These are phyloP conservation scores for Cladosporium sp. DNA, from an alignment of 2,329 filamentous ascomycete species.

Conservation along the genomic window DNA sequence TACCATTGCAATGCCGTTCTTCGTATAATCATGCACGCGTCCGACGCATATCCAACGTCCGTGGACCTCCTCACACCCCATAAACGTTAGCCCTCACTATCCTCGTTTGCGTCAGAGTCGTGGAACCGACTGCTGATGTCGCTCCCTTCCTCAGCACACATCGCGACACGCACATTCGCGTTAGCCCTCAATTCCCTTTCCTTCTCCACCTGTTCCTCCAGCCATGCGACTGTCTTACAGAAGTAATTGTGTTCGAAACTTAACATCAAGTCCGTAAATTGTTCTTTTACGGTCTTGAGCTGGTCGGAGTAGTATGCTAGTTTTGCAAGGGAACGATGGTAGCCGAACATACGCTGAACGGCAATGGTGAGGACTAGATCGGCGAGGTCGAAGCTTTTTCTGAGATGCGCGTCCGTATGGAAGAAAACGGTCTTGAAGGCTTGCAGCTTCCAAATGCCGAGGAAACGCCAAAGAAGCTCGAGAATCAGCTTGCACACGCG, in stretches of 20 bases:
- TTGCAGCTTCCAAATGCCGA: conserved; percentile 10
- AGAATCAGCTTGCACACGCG: conserved; percentile 16
- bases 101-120: no score
- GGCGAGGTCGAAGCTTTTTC: no score
- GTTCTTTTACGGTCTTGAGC: background rate
- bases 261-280: background rate
- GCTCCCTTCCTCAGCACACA: no score
- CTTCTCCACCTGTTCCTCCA: conserved; percentile 10
- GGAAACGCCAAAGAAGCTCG: conserved; percentile 15
- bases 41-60: no score
- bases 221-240: background rate
- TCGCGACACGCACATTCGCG: no score
- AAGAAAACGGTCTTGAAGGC: no score
- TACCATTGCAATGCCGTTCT: no score
- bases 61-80: no score
- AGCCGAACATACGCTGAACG: conserved; percentile 8
- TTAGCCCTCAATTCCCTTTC: conserved; percentile 5
- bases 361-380: conserved; percentile 11
- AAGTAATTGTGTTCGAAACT: background rate
- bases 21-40: no score
- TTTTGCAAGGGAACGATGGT: background rate
- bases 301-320: conserved; percentile 10
- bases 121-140: no score
- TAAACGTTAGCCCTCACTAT: no score
- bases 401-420: no score